A percentile compares a stretch with the other conserved stretches of the same genome.
Conservation (phyloP, 345 rosid genomes). For the Melaleuca alternifolia region DNA sequence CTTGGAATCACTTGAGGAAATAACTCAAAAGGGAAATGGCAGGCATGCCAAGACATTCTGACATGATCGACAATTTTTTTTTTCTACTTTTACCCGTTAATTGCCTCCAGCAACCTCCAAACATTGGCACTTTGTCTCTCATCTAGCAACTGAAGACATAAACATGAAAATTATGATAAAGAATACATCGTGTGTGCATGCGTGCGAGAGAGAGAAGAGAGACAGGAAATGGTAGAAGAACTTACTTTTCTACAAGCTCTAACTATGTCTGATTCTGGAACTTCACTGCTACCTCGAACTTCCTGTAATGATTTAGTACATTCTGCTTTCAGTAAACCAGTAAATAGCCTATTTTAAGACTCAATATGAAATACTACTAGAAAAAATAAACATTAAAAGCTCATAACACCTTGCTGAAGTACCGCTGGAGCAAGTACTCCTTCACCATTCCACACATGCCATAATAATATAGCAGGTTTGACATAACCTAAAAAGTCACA, state of each 20-base stretch:
- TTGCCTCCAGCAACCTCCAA: constrained; percentile 57
- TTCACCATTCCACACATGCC: constrained; percentile 86
- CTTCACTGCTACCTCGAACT: constrained; percentile 70
- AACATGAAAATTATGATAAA: neutral
- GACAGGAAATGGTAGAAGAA: neutral
- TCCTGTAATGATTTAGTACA: constrained; percentile 32
- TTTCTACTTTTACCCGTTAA: constrained; percentile 24
- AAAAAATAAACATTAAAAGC: neutral
- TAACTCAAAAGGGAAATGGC: neutral
- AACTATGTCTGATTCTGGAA: constrained; percentile 87
- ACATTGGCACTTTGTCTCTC: constrained; percentile 78
- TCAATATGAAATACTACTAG: neutral
- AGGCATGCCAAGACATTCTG: neutral
- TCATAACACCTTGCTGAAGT: constrained; percentile 76
- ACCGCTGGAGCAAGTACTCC: constrained; percentile 75
- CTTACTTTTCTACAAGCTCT: constrained; percentile 84
- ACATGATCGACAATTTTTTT: neutral
- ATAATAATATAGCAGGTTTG: constrained; percentile 73
- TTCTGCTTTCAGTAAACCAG: neutral
- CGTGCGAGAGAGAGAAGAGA: neutral
- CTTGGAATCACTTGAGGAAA: neutral
- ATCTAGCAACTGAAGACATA: constrained; percentile 52
- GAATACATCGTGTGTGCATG: neutral
- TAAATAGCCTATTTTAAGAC: neutral
- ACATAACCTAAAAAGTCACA: constrained; percentile 19